Evolutionary conservation across 345 rosid genomes (phyloP).

Genomic region (Excoecaria agallocha): DNA sequence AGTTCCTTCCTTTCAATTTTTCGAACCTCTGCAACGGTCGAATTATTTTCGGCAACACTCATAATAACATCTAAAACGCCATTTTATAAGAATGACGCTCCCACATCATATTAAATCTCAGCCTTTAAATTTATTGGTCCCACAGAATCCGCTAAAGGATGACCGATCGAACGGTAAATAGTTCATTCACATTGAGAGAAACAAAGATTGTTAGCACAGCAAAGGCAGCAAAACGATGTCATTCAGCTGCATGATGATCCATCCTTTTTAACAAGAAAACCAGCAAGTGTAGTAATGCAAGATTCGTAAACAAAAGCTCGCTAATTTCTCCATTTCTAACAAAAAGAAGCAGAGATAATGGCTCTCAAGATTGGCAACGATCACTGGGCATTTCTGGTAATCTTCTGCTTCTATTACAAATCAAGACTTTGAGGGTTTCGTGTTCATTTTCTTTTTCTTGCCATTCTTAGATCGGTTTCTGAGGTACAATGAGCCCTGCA

Average conservation of each 20-base stretch:
- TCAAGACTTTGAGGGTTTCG: background rate
- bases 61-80: no score
- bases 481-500: background rate
- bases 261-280: background rate
- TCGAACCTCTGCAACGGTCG: slow-evolving; percentile 37
- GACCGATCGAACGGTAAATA: background rate
- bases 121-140: slow-evolving; percentile 3
- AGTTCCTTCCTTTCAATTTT: background rate
- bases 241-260: background rate
- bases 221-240: background rate
- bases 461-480: background rate
- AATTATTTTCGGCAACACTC: slow-evolving; percentile 6
- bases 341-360: slow-evolving; percentile 20
- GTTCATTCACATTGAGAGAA: background rate
- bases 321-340: background rate
- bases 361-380: slow-evolving; percentile 22
- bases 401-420: background rate
- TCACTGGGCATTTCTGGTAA: slow-evolving; percentile 61
- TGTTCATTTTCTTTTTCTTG: background rate
- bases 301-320: background rate
- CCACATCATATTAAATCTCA: slow-evolving; percentile 3
- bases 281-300: background rate
- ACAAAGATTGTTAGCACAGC: background rate
- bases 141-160: background rate
- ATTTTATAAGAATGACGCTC: background rate